phyloP scores from a whole-genome alignment of 805 yeast species.

The Wickerhamomyces tratensis region DNA sequence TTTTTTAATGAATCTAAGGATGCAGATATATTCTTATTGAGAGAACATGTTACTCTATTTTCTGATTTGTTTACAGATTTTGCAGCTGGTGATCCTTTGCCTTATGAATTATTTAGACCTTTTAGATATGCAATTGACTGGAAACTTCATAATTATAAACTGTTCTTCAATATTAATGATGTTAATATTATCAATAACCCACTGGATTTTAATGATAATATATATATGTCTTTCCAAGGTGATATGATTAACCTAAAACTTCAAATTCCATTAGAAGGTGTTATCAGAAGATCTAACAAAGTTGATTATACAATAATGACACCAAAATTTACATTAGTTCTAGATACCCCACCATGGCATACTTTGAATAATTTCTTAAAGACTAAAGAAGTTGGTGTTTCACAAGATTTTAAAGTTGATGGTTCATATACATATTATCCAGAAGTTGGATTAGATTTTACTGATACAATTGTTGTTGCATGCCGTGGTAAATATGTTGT shows the following conservation, averaged over 20 bases:
- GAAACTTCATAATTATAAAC: slow-evolving; percentile 44
- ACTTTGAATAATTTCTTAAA: slow-evolving; percentile 66
- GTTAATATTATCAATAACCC: slow-evolving; percentile 86
- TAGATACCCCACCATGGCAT: slow-evolving; percentile 90
- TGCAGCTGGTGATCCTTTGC: slow-evolving; percentile 56
- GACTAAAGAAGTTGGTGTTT: slow-evolving; percentile 54
- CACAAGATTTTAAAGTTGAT: slow-evolving; percentile 45
- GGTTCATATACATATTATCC: slow-evolving; percentile 62
- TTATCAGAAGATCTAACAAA: slow-evolving; percentile 40
- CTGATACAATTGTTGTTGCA: slow-evolving; percentile 59
- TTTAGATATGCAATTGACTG: slow-evolving; percentile 52
- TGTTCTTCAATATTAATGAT: slow-evolving; percentile 77
- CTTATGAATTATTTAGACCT: slow-evolving; percentile 74
- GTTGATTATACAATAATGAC: slow-evolving; percentile 44
- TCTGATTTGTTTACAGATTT: slow-evolving; percentile 73
- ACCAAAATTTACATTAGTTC: slow-evolving; percentile 46
- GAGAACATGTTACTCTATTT: slow-evolving; percentile 74
- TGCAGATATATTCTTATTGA: slow-evolving; percentile 51
- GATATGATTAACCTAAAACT: slow-evolving; percentile 36
- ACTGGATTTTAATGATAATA: slow-evolving; percentile 71
- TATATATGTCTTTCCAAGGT: slow-evolving; percentile 68
- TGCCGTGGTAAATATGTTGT: slow-evolving; percentile 60
- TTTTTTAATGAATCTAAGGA: slow-evolving; percentile 43
- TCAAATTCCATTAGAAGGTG: slow-evolving; percentile 48
- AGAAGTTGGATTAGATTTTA: slow-evolving; percentile 51